Evolutionary conservation across 148 eudicot species (phyloP), one percentile per base, ranked within the genome.

Genomic region (Rhododendron mucronatum): DNA sequence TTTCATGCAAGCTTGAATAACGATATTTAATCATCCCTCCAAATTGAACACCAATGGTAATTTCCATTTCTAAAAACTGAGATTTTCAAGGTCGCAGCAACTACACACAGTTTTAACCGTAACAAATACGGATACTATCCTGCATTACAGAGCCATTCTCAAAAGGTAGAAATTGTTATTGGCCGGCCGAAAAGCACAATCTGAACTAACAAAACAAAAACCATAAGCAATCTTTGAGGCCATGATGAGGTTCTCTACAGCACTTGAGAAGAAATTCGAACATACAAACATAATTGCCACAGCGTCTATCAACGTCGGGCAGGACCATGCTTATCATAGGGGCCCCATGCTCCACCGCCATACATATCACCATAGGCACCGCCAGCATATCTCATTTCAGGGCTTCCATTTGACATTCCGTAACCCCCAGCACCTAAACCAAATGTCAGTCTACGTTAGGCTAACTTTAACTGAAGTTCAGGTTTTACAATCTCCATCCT

Each of bases 351-450:
- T 65, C 92, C 92, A 78, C 84, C 91, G 69, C 91, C 93, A 84
- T 92, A 92, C 59, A 86, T 71, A 80, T 92, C 93, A 45, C 91
- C 91, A 74, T 84, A 89, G 57, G 90, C 84, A 78, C 91, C 86
- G 44, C 92, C 91, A 16, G 91, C 84, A 86, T 93, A 93, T 87
- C 95, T 93, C 87, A 83, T 88, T 20, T 93, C 98, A n/a, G 92
- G 90, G 89, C 90, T 89, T 74, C 89, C 88, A 48, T 88, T 90
- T 82, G 87, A 87, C 91, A 90, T 84, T 65, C 93, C 95, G 84
- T 96, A 93, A 81, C 90, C 85, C 44, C 91, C 93, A 84, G 75
- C 88, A 86, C 92, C 97, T 94, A 80, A 13, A 61, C 81, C 80
- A 61, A 82, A 73, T 71, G 84, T 74, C 18, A 35, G 30, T 59